Conservation (phyloP, 306 rosid genomes). For the Trifolium pratense region DNA sequence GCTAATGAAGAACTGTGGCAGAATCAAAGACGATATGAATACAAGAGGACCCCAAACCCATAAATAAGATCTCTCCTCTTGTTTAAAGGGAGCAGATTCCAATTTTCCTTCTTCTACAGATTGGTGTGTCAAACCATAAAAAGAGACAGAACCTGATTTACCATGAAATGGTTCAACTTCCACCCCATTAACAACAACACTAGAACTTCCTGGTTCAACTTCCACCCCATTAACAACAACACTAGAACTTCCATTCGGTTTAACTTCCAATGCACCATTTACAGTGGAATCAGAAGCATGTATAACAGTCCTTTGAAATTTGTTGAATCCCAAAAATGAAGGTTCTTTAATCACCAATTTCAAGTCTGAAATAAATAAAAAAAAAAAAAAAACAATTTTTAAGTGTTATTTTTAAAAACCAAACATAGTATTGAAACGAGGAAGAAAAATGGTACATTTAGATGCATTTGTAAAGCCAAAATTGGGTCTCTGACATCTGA, state of each 20-base stretch:
- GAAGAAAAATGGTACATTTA: slow-evolving; percentile 43
- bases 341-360: slow-evolving; percentile 46
- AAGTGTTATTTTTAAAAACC: background rate
- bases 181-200: slow-evolving; percentile 47
- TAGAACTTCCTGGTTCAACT: slow-evolving; percentile 43
- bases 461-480: slow-evolving; percentile 32
- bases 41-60: slow-evolving; percentile 81
- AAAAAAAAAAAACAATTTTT: background rate
- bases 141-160: slow-evolving; percentile 85
- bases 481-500: slow-evolving; percentile 30
- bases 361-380: slow-evolving; percentile 48
- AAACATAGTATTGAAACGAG: background rate
- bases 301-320: slow-evolving; percentile 45
- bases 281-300: slow-evolving; percentile 57
- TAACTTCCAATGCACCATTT: slow-evolving; percentile 55
- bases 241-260: slow-evolving; percentile 43
- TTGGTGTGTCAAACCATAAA: slow-evolving; percentile 75
- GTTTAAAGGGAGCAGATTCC: slow-evolving; percentile 75
- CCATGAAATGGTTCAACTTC: slow-evolving; percentile 89
- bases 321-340: slow-evolving; percentile 30
- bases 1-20: slow-evolving; percentile 75
- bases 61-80: slow-evolving; percentile 65
- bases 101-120: slow-evolving; percentile 70
- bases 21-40: slow-evolving; percentile 68
- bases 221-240: slow-evolving; percentile 58